phyloP scores from a whole-genome alignment of 2,329 filamentous ascomycete genomes.

The Botrytis cinerea region DNA sequence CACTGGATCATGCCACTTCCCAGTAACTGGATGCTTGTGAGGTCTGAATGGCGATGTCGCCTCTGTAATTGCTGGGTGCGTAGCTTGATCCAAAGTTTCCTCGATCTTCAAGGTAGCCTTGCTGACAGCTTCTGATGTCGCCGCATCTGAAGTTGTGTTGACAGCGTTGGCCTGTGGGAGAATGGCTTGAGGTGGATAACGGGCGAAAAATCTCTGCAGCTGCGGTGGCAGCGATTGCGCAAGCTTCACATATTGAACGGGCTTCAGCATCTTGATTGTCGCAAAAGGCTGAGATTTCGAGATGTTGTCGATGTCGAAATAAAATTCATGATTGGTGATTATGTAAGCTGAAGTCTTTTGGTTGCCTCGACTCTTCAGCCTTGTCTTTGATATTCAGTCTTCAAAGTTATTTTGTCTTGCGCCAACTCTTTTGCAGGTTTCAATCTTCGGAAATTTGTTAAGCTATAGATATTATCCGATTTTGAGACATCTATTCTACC shows the following conservation, averaged over 20 bases:
- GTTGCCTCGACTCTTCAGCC: slow-evolving; percentile 22
- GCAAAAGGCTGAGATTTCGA: slow-evolving; percentile 21
- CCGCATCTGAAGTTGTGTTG: slow-evolving; percentile 44
- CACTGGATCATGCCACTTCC: slow-evolving; percentile 79
- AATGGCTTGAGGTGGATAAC: slow-evolving; percentile 75
- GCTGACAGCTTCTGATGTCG: slow-evolving; percentile 46
- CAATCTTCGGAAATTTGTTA: neutral
- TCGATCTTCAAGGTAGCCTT: neutral
- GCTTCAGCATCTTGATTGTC: slow-evolving; percentile 29
- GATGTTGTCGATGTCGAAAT: slow-evolving; percentile 21
- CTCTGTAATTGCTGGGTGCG: slow-evolving; percentile 52
- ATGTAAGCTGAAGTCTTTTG: slow-evolving; percentile 18
- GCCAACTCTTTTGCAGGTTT: slow-evolving; percentile 1
- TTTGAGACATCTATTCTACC: neutral
- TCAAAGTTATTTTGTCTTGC: slow-evolving; percentile 16
- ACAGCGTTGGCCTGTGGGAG: slow-evolving; percentile 45
- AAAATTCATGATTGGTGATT: slow-evolving; percentile 22
- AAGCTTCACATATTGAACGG: slow-evolving; percentile 48
- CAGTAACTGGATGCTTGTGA: slow-evolving; percentile 75
- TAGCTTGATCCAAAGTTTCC: slow-evolving; percentile 38
- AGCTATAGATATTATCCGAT: neutral
- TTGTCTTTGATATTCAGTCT: slow-evolving; percentile 8
- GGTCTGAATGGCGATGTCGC: slow-evolving; percentile 67
- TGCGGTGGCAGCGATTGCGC: slow-evolving; percentile 74
- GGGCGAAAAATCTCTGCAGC: slow-evolving; percentile 83